Evolutionary conservation across 345 rosid genomes (phyloP), one percentile per base, ranked within the genome.

Genomic region (Cochlearia excelsa): DNA sequence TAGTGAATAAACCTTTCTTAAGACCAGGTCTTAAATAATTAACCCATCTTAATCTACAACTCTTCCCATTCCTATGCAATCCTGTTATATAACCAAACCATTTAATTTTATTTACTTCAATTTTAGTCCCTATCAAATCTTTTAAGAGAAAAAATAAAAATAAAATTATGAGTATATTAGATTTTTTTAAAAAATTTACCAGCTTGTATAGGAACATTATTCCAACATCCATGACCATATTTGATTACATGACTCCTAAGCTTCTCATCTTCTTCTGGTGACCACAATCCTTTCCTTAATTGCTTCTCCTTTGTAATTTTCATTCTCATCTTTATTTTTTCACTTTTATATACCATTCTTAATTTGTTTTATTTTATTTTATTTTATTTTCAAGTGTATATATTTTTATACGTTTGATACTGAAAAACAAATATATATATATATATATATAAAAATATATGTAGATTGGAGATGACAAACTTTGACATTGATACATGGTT

Each of bases 31-130:
- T 78, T 71, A 92, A 70, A 70, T 92, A 88, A 76, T 92, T 92
- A 63, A 88, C 82, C 96, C 98, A 92, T 53, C 98, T 84, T 65
- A 92, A 70, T 55, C 97, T 81, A 79, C 97, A 92, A 73, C 98
- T 92, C 74, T 92, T 92, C 26, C 98, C 98, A 66, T 88, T 92
- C 72, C 98, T 74, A 49, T 79, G 85, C 73, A 88, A 51, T 6
- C 98, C 98, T 92, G 79, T 38, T 45, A 7, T 46, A 27, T 33
- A 1, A 23, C 7, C 1, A 23, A 59, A n/a, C 2, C 9, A 33
- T 26, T 41, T 56, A 30, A 38, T 26, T 42, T 42, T 5, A 11
- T 23, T 0, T 11, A 26, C n/a, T 58, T 48, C 26, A 33, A 33
- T 33, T 33, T 2, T 33, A 33, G 3, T 33, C 40, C 40, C 4